Evolutionary conservation across 2,329 filamentous ascomycete genomes (phyloP), one percentile per base, ranked within the genome.

Genomic region (Xylaria sp.): DNA sequence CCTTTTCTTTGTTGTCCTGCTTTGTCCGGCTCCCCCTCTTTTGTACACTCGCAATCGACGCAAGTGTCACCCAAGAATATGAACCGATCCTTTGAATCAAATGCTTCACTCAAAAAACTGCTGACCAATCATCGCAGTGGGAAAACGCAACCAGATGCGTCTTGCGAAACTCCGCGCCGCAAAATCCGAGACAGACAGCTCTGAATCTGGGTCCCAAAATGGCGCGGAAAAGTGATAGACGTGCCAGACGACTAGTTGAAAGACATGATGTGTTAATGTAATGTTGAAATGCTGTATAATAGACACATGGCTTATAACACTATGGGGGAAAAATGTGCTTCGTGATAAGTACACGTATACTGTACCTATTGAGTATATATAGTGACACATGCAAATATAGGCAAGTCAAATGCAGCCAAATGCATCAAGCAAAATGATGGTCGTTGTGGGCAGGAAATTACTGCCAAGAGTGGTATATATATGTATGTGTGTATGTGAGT

Each of bases 121-220:
- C 57, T 54, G 21, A 63, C 51, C 38, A 7, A 15, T 81, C 79
- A 74, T 87, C 46, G 77, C 92, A 48, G 71, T 93, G 68, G 85
- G 86, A 9, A 89, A 85, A 80, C 80, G 90, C 72, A 93, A 93
- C 72, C 81, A 88, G 77, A 67, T 82, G 70, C 78, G 90, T 13
- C 72, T 89, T 66, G 85, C 83, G 40, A 63, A 72, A 53, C 69
- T 76, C 51, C 68, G 65, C n/a, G 65, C 62, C 47, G 63, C 48
- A 43, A 40, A 44, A 46, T n/a, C n/a, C n/a, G 38, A 37, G 19
- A 58, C 56, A 48, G 46, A 33, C 10, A 64, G 55, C 54, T 51
- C 59, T 27, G 47, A 38, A 27, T 37, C 9, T 27, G 47, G 15
- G 11, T 38, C 47, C 9, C 25, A 40, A 23, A 31, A 60, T 21